Conservation (phyloP, 352 stramenopile species). For the Phytophthora sp. region DNA sequence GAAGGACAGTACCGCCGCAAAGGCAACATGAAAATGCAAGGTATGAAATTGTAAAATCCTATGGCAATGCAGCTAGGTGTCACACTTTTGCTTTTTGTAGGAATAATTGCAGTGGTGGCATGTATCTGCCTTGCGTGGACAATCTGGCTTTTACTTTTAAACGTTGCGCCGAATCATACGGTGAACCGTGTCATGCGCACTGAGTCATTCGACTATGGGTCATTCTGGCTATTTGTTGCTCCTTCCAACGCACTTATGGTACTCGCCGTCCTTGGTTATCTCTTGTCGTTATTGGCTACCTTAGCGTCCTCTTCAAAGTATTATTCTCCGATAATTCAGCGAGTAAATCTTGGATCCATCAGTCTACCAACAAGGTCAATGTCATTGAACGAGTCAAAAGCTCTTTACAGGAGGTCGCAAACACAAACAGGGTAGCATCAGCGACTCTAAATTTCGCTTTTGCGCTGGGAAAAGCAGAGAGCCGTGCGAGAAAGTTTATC, state of each 20-base stretch:
- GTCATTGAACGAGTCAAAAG: background rate
- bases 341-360: background rate
- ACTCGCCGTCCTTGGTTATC: slow-evolving; percentile 2
- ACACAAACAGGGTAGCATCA: background rate
- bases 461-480: background rate
- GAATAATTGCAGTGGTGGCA: background rate
- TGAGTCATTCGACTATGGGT: slow-evolving; percentile 17
- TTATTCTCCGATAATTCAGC: background rate
- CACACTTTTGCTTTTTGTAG: background rate
- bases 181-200: slow-evolving; percentile 34
- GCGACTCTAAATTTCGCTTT: background rate
- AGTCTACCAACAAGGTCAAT: background rate
- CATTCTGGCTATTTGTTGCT: slow-evolving; percentile 32
- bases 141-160: slow-evolving; percentile 27
- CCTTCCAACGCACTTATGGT: background rate
- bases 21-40: background rate
- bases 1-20: no score
- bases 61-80: background rate
- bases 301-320: slow-evolving; percentile 4
- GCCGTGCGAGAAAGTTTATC: slow-evolving; percentile 1
- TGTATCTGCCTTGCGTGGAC: slow-evolving; percentile 29
- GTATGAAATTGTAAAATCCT: background rate
- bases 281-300: slow-evolving; percentile 7
- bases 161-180: slow-evolving; percentile 12
- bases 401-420: background rate